Evolutionary conservation across 768 basidiomycete species (phyloP).

Genomic region (Serendipita sp.): DNA sequence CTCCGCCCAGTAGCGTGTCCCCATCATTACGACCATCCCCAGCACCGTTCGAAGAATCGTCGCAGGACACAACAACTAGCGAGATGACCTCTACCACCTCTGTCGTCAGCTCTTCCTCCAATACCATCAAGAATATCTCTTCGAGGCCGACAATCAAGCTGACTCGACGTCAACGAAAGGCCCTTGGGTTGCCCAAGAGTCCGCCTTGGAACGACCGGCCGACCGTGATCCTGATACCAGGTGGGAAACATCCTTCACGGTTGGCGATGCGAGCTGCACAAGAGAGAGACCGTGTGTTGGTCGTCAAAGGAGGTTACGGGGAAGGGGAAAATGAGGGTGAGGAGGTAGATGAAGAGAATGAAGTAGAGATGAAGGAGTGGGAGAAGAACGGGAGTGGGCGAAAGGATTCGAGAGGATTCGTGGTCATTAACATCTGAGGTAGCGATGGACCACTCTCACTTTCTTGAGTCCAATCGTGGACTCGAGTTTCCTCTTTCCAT

Average conservation of each 20-base stretch:
- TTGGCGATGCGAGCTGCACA: conserved; percentile 2
- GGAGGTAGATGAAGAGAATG: conserved; percentile 15
- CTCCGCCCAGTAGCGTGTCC: conserved; percentile 15
- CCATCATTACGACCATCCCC: conserved; percentile 15
- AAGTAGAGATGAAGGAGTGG: conserved; percentile 26
- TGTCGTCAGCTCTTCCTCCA: neutral
- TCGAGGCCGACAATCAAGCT: conserved; percentile 16
- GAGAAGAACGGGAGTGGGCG: conserved; percentile 51
- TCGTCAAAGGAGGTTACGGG: conserved; percentile 19
- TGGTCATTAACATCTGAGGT: conserved; percentile 51
- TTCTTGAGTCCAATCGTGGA: neutral
- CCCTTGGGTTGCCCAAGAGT: conserved; percentile 46
- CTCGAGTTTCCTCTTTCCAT: neutral
- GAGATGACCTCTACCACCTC: neutral
- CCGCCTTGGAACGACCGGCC: conserved; percentile 15
- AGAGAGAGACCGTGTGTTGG: neutral
- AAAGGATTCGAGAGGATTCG: conserved; percentile 60
- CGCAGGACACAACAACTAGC: neutral
- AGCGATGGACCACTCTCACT: neutral
- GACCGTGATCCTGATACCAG: conserved; percentile 38
- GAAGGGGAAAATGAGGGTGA: conserved; percentile 18
- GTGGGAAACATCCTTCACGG: conserved; percentile 28
- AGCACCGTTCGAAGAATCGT: conserved; percentile 21
- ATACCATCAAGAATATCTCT: too few species aligned
- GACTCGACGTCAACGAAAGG: conserved; percentile 53